Conservation (phyloP, 805 yeast genomes). For the Millerozyma miso region DNA sequence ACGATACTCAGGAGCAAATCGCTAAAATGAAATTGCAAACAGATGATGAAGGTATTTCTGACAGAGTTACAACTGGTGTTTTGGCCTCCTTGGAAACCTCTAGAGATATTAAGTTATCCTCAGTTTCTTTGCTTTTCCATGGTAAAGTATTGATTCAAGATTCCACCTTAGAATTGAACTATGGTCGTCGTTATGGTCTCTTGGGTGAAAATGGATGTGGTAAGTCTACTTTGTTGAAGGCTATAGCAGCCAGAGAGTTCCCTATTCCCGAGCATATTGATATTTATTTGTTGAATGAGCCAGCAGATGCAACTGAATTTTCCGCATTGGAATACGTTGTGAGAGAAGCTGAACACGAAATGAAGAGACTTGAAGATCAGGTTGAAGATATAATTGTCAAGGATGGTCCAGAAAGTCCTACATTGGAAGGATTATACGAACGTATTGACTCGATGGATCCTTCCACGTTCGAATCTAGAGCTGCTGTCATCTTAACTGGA, state of each 20-base stretch:
- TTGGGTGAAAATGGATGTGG: conserved; percentile 99
- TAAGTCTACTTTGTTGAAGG: conserved; percentile 89
- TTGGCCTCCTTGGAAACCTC: conserved; percentile 84
- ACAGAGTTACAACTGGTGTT: conserved; percentile 97
- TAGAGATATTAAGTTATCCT: conserved; percentile 87
- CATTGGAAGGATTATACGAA: conserved; percentile 87
- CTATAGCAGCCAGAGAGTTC: conserved; percentile 92
- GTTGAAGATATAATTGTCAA: conserved; percentile 86
- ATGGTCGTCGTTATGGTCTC: conserved; percentile 95
- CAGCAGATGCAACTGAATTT: conserved; percentile 89
- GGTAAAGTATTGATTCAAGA: conserved; percentile 96
- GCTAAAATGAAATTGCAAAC: conserved; percentile 87
- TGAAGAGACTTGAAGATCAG: conserved; percentile 83
- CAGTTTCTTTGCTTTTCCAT: conserved; percentile 90
- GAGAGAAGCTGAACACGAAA: conserved; percentile 90
- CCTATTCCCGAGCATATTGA: conserved; percentile 93
- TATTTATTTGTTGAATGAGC: conserved; percentile 91
- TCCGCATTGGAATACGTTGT: conserved; percentile 96
- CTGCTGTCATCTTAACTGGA: conserved; percentile 94
- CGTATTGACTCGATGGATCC: conserved; percentile 96
- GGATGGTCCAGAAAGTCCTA: conserved; percentile 90
- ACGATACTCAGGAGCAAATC: conserved; percentile 67
- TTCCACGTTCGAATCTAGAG: conserved; percentile 91
- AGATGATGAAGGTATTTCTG: conserved; percentile 91
- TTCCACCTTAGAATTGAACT: conserved; percentile 86